Conservation (phyloP, 1,284 basidiomycete species). For the Tilletia caries region DNA sequence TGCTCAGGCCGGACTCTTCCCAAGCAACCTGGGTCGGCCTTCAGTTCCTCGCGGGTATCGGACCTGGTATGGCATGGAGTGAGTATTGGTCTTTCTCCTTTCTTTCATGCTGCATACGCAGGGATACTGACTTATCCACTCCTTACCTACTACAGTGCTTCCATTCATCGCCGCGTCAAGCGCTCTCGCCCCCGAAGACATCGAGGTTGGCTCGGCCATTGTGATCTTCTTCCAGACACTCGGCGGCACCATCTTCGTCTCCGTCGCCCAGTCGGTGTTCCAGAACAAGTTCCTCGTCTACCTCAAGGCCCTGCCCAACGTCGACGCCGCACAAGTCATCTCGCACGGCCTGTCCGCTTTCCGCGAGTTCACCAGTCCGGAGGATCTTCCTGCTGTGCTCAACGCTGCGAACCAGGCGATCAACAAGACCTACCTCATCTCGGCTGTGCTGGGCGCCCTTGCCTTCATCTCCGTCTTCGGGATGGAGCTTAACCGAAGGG, state of each 20-base stretch:
- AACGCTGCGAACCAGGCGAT: constrained; percentile 30
- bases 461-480: constrained; percentile 26
- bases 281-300: constrained; percentile 32
- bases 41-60: constrained; percentile 32
- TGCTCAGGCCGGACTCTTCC: constrained; percentile 23
- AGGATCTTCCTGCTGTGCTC: constrained; percentile 17
- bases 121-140: background rate
- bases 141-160: constrained; percentile 24
- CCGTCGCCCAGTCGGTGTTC: constrained; percentile 30
- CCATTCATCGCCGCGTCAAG: constrained; percentile 31
- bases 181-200: constrained; percentile 24
- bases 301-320: constrained; percentile 22
- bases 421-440: constrained; percentile 25
- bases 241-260: constrained; percentile 31
- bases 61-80: constrained; percentile 25
- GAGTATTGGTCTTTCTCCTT: background rate
- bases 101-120: background rate
- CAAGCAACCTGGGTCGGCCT: constrained; percentile 26
- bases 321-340: constrained; percentile 21
- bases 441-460: constrained; percentile 23
- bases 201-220: constrained; percentile 30
- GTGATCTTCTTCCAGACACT: constrained; percentile 36
- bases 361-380: constrained; percentile 22
- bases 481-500: constrained; percentile 31
- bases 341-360: constrained; percentile 29